A percentile compares a stretch with the other conserved stretches of the same genome.
These are phyloP conservation scores for Zalerion maritima DNA, from an alignment of 495 filamentous ascomycete species.

Conservation along the genomic window DNA sequence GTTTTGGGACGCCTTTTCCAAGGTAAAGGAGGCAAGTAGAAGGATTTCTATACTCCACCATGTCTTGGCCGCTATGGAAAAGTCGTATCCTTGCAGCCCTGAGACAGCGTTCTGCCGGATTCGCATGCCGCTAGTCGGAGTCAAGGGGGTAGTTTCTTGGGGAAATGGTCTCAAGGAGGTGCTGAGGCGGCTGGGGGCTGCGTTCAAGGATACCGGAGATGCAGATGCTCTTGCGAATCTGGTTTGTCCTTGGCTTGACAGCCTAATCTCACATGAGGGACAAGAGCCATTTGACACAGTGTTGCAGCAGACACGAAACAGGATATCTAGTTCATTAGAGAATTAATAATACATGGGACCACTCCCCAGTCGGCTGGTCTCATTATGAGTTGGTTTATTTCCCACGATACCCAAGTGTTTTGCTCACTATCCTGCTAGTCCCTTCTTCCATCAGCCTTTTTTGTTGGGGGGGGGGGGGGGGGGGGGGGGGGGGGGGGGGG, in stretches of 20 bases:
- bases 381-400: too few relatives aligned
- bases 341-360: too few relatives aligned
- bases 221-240: too few relatives aligned
- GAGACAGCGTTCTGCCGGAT: conserved; percentile 54
- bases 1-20: conserved; percentile 68
- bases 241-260: conserved; percentile 5
- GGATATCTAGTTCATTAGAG: too few relatives aligned
- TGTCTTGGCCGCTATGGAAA: conserved; percentile 48
- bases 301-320: too few relatives aligned
- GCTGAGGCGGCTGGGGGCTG: conserved; percentile 48
- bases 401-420: too few relatives aligned
- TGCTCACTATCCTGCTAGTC: too few relatives aligned
- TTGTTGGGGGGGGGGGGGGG: too few relatives aligned
- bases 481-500: conserved; percentile 17
- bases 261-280: too few relatives aligned
- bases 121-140: conserved; percentile 51
- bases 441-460: neutral
- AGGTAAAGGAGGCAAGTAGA: conserved; percentile 49
- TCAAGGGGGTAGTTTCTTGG: conserved; percentile 67
- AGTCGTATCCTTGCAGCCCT: conserved; percentile 41
- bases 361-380: too few relatives aligned
- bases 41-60: conserved; percentile 58
- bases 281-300: too few relatives aligned
- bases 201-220: too few relatives aligned
- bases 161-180: conserved; percentile 45